Evolutionary conservation across 352 stramenopile genomes (phyloP).

Genomic region (Globisporangium perplexum): DNA sequence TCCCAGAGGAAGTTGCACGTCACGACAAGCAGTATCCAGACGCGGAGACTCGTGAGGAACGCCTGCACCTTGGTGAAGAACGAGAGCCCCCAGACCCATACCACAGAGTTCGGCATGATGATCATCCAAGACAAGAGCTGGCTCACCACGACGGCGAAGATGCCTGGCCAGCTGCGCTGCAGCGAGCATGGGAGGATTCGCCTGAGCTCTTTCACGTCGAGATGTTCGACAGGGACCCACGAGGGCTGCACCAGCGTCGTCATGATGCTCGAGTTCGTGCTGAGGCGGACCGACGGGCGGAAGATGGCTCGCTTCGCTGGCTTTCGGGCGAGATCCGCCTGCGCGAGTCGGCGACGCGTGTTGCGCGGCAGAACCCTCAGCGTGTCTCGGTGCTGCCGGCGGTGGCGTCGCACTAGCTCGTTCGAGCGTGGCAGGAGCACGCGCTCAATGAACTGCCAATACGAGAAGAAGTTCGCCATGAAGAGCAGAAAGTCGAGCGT

Average conservation of each 20-base stretch:
- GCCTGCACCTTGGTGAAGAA: slow-evolving; percentile 29
- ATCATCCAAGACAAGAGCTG: slow-evolving; percentile 52
- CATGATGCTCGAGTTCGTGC: neutral
- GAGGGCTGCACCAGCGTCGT: slow-evolving; percentile 5
- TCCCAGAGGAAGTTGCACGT: slow-evolving; percentile 28
- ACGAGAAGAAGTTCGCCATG: slow-evolving; percentile 14
- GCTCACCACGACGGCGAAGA: slow-evolving; percentile 20
- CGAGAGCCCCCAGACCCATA: slow-evolving; percentile 37
- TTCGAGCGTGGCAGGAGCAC: slow-evolving; percentile 13
- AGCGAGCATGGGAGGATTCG: slow-evolving; percentile 25
- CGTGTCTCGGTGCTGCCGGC: slow-evolving; percentile 4
- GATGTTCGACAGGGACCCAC: slow-evolving; percentile 12
- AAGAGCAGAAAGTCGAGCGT: slow-evolving; percentile 17
- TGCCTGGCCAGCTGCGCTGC: slow-evolving; percentile 30
- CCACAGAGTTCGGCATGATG: slow-evolving; percentile 44
- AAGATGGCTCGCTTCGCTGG: neutral
- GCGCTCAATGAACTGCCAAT: slow-evolving; percentile 12
- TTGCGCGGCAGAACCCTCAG: slow-evolving; percentile 3
- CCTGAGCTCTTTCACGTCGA: slow-evolving; percentile 9
- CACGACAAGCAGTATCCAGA: slow-evolving; percentile 34
- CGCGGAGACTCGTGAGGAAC: slow-evolving; percentile 31
- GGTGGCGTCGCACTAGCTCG: slow-evolving; percentile 11
- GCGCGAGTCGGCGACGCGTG: slow-evolving; percentile 4
- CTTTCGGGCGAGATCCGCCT: neutral
- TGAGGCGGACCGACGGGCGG: neutral